Percentiles rank a stretch among this genome's conserved stretches.
Conservation (phyloP, 2,329 filamentous ascomycete species). For the Arthrobotrys conoides region DNA sequence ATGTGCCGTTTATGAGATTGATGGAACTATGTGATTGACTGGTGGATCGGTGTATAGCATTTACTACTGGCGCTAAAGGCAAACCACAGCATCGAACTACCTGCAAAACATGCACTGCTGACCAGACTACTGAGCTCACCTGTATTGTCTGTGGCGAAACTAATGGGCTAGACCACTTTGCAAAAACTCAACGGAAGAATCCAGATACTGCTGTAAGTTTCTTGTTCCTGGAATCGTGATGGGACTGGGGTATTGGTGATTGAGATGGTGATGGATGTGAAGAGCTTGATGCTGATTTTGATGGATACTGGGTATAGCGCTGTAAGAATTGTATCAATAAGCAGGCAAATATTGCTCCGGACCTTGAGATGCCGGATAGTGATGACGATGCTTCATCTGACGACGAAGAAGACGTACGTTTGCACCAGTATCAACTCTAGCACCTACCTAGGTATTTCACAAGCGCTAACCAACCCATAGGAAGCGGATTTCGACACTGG, state of each 20-base stretch:
- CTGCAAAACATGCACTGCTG: slow-evolving; percentile 67
- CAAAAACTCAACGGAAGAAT: slow-evolving; percentile 70
- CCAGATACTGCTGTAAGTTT: slow-evolving; percentile 70
- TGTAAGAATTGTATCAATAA: slow-evolving; percentile 61
- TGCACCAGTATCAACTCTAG: neutral
- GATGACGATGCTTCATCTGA: slow-evolving; percentile 41
- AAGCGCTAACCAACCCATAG: neutral
- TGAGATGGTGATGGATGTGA: neutral
- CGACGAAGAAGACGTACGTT: slow-evolving; percentile 26
- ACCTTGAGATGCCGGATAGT: slow-evolving; percentile 56
- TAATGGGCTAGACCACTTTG: slow-evolving; percentile 70
- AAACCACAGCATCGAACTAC: slow-evolving; percentile 58
- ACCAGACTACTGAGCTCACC: slow-evolving; percentile 69
- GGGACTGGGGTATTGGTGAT: no score
- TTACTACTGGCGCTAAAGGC: slow-evolving; percentile 49
- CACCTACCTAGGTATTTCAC: neutral
- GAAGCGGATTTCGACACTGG: slow-evolving; percentile 49
- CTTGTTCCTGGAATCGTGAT: neutral
- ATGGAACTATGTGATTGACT: neutral
- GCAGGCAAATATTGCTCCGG: slow-evolving; percentile 61
- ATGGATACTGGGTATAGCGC: slow-evolving; percentile 24
- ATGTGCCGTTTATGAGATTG: neutral
- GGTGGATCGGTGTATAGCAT: slow-evolving; percentile 33
- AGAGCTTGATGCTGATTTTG: slow-evolving; percentile 9
- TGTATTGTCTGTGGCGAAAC: slow-evolving; percentile 70